Percentiles rank a stretch among this genome's conserved stretches.
Conservation (phyloP, 441 rosid species). For the Mallotus japonicus region DNA sequence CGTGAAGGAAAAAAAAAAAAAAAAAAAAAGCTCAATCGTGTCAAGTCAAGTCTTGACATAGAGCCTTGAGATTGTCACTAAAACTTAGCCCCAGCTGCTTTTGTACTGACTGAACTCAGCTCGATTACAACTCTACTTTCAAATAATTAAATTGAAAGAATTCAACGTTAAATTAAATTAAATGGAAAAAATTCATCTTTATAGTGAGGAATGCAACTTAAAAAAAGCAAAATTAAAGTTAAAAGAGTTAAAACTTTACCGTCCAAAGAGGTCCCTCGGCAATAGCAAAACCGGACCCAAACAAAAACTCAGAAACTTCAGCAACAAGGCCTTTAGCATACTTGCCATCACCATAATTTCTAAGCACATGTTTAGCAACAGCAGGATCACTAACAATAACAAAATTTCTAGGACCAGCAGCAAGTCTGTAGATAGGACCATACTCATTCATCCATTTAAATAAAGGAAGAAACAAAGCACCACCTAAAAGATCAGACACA, state of each 20-base stretch:
- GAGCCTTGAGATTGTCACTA: too few relatives aligned
- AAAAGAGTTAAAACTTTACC: constrained; percentile 34
- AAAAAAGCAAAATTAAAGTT: neutral
- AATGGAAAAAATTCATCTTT: neutral
- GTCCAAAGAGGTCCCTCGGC: constrained; percentile 93
- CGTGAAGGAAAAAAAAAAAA: too few relatives aligned
- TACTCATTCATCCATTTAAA: constrained; percentile 88
- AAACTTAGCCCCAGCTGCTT: neutral
- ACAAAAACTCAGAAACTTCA: constrained; percentile 85
- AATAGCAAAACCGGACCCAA: constrained; percentile 89
- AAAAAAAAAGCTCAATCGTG: too few relatives aligned
- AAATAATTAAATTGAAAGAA: neutral
- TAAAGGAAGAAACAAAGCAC: constrained; percentile 86
- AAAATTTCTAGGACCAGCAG: constrained; percentile 86
- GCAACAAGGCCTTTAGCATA: constrained; percentile 85
- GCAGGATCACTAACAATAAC: constrained; percentile 87
- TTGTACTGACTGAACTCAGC: neutral
- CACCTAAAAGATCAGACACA: constrained; percentile 83
- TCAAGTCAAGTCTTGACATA: too few relatives aligned
- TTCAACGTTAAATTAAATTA: neutral
- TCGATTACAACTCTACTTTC: neutral
- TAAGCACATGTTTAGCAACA: constrained; percentile 79
- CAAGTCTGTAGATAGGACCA: constrained; percentile 88
- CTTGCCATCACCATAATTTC: constrained; percentile 60
- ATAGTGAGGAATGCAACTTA: neutral